Base-by-base conservation (phyloP, 352 stramenopile species). In the Phytophthora tubulina region DNA sequence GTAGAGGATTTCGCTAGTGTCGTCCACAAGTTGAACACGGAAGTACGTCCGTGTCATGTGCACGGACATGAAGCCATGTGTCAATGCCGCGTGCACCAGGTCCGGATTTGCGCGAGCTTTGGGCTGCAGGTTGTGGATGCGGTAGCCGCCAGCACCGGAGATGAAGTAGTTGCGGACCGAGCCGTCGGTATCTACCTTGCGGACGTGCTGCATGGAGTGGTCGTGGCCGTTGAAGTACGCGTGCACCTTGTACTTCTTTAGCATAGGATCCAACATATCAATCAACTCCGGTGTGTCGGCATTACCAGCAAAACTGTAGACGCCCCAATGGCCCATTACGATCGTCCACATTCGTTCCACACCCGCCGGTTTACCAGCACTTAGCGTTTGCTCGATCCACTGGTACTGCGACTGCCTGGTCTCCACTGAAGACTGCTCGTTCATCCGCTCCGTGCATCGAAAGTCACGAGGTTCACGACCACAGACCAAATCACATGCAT, bases 211-310 rank as follows among this genome's bases (percentile, higher is more conserved):
- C 74, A 95, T 82, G 49, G 76, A 91, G 71, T 96, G 89, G 67
- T 96, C 89, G 58, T 96, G 89, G 49, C 89, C 89, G 45, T 86
- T 96, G 61, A 96, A 95, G 72, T 96, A 96, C 42, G 88, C 88
- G 60, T 96, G 86, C 10, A 96, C 89, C 7, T 88, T 84, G 72
- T 96, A 85, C 74, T 93, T 94, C 39, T 86, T 77, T 9, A 96
- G 63, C 50, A 96, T 62, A 38, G 89, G 89, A 30, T 94, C 81
- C 35, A 96, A 74, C 45, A 74, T 75, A 10, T 81, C 58, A 54
- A 96, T 95, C 9, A 96, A 68, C 71, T 96, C 88, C 0, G 79
- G 76, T 3, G 89, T 96, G 63, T 93, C 79, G 11, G 79, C 88
- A 48, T 96, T 96, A 7, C 89, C 89, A 2, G 89, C 89, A 38